phyloP scores from a whole-genome alignment of 192 early-diverging fungal species.

The Lobosporangium transversale region DNA sequence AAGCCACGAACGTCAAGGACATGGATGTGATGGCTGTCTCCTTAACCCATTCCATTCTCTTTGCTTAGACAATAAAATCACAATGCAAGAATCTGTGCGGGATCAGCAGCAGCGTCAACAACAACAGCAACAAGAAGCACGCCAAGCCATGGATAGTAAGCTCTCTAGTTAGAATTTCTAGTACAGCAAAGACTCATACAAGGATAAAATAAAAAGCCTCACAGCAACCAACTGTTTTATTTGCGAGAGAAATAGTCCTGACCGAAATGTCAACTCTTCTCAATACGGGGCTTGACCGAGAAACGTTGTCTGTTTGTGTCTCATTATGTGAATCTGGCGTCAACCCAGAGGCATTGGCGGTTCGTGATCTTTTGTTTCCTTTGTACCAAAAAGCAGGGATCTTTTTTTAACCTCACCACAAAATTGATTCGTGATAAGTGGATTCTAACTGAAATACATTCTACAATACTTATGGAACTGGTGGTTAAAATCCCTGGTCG shows the following conservation, averaged over 20 bases:
- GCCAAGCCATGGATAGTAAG: constrained; percentile 57
- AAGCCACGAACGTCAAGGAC: no score
- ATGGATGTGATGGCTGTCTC: no score
- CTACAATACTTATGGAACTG: no score
- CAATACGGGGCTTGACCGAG: constrained; percentile 76
- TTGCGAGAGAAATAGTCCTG: no score
- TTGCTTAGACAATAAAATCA: background rate
- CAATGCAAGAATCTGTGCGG: constrained; percentile 34
- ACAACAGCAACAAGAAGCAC: constrained; percentile 49
- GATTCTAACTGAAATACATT: no score
- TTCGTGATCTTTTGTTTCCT: constrained; percentile 14
- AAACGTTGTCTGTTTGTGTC: constrained; percentile 77
- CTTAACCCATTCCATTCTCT: background rate
- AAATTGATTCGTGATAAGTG: no score
- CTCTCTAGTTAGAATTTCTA: no score
- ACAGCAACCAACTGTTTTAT: no score
- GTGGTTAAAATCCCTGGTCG: no score
- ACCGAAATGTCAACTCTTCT: constrained; percentile 79
- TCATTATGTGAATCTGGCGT: constrained; percentile 82
- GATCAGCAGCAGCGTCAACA: constrained; percentile 35
- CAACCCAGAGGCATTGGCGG: constrained; percentile 83
- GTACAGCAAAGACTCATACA: no score
- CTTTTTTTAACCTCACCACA: background rate
- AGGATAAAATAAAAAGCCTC: background rate
- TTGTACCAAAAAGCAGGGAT: background rate